phyloP scores from a whole-genome alignment of 2,329 filamentous ascomycete species.

The Beauveria caledonica region DNA sequence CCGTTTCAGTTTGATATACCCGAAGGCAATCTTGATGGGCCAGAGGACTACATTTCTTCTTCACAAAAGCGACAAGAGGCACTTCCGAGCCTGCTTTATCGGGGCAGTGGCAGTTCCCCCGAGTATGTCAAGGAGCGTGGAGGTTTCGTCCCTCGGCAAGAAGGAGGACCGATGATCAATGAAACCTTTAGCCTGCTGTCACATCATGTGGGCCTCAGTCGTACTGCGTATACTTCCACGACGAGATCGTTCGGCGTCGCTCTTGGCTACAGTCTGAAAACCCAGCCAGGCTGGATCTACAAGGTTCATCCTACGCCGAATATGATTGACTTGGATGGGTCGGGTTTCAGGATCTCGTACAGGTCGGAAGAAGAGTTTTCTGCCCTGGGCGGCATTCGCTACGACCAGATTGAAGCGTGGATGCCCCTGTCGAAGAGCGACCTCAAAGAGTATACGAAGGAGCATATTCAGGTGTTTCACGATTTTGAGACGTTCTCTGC shows the following conservation, averaged over 20 bases:
- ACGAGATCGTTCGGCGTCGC: background rate
- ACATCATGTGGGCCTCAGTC: background rate
- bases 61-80: background rate
- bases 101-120: background rate
- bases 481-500: background rate
- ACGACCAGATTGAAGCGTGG: constrained; percentile 1
- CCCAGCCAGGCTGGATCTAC: background rate
- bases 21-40: no score
- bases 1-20: background rate
- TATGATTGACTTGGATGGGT: background rate
- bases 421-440: background rate
- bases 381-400: background rate
- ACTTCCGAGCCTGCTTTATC: background rate
- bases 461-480: background rate
- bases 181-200: background rate
- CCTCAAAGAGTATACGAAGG: background rate
- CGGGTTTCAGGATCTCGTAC: background rate
- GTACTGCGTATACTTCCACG: background rate
- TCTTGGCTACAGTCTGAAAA: background rate
- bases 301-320: background rate
- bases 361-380: background rate
- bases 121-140: background rate
- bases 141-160: background rate
- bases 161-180: background rate
- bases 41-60: background rate